A percentile compares a stretch with the other conserved stretches of the same genome.
Conservation (phyloP, 2,329 filamentous ascomycete species). For the Colletotrichum higginsianum region DNA sequence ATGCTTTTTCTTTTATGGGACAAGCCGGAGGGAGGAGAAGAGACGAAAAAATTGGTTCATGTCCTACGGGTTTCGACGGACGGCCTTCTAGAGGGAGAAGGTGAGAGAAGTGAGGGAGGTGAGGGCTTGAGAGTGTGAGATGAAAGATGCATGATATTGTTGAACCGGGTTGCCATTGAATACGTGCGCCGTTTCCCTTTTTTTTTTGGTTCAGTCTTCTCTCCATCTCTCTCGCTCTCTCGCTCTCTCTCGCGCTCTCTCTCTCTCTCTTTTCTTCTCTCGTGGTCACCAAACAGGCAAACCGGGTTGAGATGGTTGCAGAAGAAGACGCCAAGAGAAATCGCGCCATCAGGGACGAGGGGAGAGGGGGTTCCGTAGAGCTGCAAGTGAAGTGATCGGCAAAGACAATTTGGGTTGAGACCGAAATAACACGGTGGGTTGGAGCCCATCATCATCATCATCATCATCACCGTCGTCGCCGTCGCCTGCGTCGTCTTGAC, state of each 20-base stretch:
- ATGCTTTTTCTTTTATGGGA: neutral
- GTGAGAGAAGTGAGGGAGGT: too few species aligned
- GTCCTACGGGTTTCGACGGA: neutral
- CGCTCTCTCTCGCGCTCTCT: too few species aligned
- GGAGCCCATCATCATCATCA: neutral
- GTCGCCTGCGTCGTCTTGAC: too few species aligned
- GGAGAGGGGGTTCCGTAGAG: too few species aligned
- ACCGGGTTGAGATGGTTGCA: neutral
- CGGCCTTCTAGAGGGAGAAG: neutral
- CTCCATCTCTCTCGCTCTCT: too few species aligned
- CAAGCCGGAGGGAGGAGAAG: neutral
- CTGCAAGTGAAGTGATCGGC: too few species aligned
- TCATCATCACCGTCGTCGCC: too few species aligned
- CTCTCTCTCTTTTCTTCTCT: neutral
- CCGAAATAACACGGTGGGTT: constrained; percentile 12
- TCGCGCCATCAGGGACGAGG: too few species aligned
- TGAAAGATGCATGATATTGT: neutral
- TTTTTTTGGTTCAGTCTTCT: too few species aligned
- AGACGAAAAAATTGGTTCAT: neutral
- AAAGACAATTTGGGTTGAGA: neutral
- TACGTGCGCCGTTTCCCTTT: neutral
- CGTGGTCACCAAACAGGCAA: neutral
- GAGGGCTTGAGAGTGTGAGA: too few species aligned
- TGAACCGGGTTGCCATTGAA: neutral
- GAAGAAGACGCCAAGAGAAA: neutral